phyloP scores from a whole-genome alignment of 75 land plant species.

The Isoetes taiwanensis region DNA sequence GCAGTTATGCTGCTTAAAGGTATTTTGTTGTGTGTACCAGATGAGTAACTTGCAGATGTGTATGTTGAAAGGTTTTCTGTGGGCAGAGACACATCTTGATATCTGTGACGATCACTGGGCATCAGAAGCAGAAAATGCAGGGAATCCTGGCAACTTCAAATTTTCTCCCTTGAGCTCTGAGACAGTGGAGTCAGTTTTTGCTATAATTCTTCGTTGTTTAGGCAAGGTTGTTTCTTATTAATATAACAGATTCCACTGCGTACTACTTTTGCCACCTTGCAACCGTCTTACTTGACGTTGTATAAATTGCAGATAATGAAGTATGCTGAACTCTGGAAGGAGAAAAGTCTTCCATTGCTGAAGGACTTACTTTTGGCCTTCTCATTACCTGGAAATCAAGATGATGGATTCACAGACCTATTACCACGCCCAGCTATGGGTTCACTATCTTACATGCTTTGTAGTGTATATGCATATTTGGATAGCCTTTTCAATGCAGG shows the following conservation, averaged over 20 bases:
- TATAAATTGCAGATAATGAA: conserved; percentile 36
- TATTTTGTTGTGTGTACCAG: background rate
- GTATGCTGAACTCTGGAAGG: conserved; percentile 25
- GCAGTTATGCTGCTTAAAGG: conserved; percentile 32
- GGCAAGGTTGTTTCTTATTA: conserved; percentile 44
- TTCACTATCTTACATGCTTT: conserved; percentile 40
- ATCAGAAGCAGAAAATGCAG: conserved; percentile 35
- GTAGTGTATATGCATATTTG: conserved; percentile 46
- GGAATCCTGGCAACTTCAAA: conserved; percentile 33
- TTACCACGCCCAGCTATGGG: conserved; percentile 35
- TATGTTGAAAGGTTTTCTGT: background rate
- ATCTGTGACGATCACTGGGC: conserved; percentile 62
- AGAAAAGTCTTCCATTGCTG: conserved; percentile 21
- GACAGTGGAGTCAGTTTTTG: conserved; percentile 28
- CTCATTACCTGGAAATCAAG: conserved; percentile 26
- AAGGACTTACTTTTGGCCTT: conserved; percentile 48
- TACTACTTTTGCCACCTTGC: background rate
- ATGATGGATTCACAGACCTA: conserved; percentile 19
- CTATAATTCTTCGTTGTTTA: conserved; percentile 39
- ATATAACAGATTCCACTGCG: background rate
- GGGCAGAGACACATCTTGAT: conserved; percentile 6
- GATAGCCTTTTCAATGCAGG: conserved; percentile 48
- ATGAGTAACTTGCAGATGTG: background rate
- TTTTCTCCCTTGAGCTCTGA: conserved; percentile 17
- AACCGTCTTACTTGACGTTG: background rate